Percentiles rank a stretch among this genome's conserved stretches.
phyloP scores from a whole-genome alignment of 768 basidiomycete genomes.

The Austroboletus eburneus region DNA sequence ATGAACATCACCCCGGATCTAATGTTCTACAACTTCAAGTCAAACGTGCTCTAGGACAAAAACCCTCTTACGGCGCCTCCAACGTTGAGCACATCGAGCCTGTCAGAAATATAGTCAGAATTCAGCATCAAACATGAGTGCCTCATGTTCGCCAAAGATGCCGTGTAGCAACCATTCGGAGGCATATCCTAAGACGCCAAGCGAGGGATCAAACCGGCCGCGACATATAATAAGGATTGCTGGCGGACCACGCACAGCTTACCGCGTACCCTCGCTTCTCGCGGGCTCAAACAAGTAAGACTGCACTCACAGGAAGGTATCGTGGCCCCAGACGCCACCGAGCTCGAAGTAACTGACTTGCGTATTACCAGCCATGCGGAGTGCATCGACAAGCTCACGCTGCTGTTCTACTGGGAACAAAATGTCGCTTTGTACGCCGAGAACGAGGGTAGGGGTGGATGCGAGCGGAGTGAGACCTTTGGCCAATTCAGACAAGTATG shows the following conservation, averaged over 20 bases:
- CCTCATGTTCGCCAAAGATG: no score
- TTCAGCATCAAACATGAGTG: not conserved
- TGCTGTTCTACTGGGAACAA: conserved; percentile 98
- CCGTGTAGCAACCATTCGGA: not conserved
- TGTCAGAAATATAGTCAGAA: conserved; percentile 27
- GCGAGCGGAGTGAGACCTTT: conserved; percentile 71
- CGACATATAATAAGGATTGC: conserved; percentile 1
- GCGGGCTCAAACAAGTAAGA: not conserved
- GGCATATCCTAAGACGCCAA: no score
- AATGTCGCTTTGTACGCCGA: conserved; percentile 96
- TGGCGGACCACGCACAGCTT: not conserved
- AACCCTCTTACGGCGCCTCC: conserved; percentile 91
- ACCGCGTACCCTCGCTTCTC: not conserved
- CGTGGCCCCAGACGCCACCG: conserved; percentile 99
- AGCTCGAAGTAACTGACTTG: conserved; percentile 94
- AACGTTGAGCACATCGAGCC: conserved; percentile 84
- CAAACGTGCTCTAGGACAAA: conserved; percentile 43
- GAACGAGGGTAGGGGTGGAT: conserved; percentile 75
- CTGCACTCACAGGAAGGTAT: conserved; percentile 82
- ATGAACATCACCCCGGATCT: no score
- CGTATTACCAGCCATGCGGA: conserved; percentile 85
- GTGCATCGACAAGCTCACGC: conserved; percentile 87
- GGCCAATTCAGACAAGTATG: conserved; percentile 73
- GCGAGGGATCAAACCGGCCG: conserved; percentile 9
- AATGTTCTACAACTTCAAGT: no score